A percentile compares a stretch with the other conserved stretches of the same genome.
These are phyloP conservation scores for Arthromyces matolae DNA, from an alignment of 768 basidiomycete species.

Conservation along the genomic window DNA sequence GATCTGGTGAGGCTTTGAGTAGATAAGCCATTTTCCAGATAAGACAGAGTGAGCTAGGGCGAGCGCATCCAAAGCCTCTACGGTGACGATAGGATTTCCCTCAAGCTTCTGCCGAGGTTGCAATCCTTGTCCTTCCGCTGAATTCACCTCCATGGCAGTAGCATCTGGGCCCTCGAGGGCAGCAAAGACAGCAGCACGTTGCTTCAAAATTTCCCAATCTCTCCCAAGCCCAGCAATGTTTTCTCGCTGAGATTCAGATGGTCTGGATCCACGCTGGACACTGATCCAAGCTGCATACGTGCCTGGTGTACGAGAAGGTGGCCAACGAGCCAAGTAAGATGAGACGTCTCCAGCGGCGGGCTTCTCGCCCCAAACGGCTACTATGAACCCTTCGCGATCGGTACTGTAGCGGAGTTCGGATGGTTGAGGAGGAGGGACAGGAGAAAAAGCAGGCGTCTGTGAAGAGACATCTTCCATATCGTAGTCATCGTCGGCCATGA, in stretches of 20 bases:
- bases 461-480: conserved; percentile 9
- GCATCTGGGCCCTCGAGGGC: too few species aligned
- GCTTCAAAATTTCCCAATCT: conserved; percentile 12
- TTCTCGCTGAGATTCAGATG: conserved; percentile 1
- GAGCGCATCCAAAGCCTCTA: conserved; percentile 30
- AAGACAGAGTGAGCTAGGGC: conserved; percentile 29
- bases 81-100: conserved; percentile 20
- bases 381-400: too few species aligned
- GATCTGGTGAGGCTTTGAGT: conserved; percentile 25
- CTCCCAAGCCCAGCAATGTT: conserved; percentile 6
- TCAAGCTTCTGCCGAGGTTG: neutral
- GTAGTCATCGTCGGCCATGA: conserved; percentile 14
- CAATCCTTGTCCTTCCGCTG: too few species aligned
- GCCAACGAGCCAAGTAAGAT: conserved; percentile 32
- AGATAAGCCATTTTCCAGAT: conserved; percentile 38
- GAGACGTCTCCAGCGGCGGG: conserved; percentile 22
- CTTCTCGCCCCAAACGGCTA: conserved; percentile 22
- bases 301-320: conserved; percentile 33
- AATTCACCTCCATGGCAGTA: too few species aligned
- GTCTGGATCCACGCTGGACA: conserved; percentile 22
- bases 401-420: conserved; percentile 13
- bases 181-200: neutral
- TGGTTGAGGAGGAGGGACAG: neutral
- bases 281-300: conserved; percentile 33
- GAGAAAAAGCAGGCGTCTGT: neutral